phyloP scores from a whole-genome alignment of 805 yeast species.

The Barnettozyma sp. region DNA sequence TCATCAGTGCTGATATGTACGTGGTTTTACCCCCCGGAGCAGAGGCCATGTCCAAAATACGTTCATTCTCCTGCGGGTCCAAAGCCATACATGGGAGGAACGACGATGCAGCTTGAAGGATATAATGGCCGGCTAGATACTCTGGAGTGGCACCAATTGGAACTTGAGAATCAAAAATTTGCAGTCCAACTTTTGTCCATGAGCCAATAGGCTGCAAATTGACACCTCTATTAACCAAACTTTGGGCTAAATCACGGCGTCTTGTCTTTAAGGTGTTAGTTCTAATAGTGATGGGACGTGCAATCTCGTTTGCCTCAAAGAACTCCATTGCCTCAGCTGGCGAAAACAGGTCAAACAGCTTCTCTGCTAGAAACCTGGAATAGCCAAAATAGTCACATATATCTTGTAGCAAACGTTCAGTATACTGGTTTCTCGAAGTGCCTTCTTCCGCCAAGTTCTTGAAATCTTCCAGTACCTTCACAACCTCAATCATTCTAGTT shows the following conservation, averaged over 20 bases:
- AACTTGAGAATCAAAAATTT: slow-evolving; percentile 96
- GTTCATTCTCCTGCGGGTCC: slow-evolving; percentile 94
- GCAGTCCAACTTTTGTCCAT: slow-evolving; percentile 98
- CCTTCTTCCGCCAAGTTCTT: slow-evolving; percentile 79
- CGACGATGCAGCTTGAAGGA: slow-evolving; percentile 96
- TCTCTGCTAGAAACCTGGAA: slow-evolving; percentile 85
- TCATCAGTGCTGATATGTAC: slow-evolving; percentile 91
- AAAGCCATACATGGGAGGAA: slow-evolving; percentile 97
- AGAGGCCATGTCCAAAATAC: slow-evolving; percentile 97
- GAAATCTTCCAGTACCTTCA: slow-evolving; percentile 89
- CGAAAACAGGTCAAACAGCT: slow-evolving; percentile 82
- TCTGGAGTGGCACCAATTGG: slow-evolving; percentile 99
- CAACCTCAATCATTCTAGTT: slow-evolving; percentile 92
- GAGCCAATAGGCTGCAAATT: slow-evolving; percentile 94
- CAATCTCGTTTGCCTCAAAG: slow-evolving; percentile 96
- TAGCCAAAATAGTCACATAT: slow-evolving; percentile 93
- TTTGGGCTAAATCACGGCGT: slow-evolving; percentile 93
- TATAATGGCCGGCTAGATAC: slow-evolving; percentile 95
- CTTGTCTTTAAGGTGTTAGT: slow-evolving; percentile 94
- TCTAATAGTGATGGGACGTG: slow-evolving; percentile 94
- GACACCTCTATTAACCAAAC: slow-evolving; percentile 92
- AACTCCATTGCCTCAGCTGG: slow-evolving; percentile 97
- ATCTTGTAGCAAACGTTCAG: slow-evolving; percentile 71
- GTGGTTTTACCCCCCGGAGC: slow-evolving; percentile 99
- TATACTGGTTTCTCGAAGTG: slow-evolving; percentile 76